Base-by-base conservation (phyloP, 1,284 basidiomycete species). In the Cryptococcus amylolentus region DNA sequence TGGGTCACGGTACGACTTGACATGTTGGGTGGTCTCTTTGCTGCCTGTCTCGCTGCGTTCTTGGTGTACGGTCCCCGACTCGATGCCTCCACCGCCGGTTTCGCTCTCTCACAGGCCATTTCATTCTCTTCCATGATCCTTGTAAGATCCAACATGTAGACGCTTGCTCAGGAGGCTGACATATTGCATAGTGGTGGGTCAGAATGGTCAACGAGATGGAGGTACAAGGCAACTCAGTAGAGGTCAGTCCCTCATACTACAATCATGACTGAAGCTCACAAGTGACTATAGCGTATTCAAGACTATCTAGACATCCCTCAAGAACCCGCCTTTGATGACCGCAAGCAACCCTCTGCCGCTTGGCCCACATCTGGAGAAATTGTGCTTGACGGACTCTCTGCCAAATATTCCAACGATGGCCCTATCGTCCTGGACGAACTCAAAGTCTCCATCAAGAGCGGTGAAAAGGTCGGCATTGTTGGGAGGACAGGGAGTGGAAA, bases 401-500 rank as follows among this genome's bases (percentile, higher is more conserved):
- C 79, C 20, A 68, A 70, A 53, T 80, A 78, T 58, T 63, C 71
- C 1, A 52, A 64, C 16, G 76, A 78, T 45, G 78, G 84, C 71
- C 61, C 80, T 67, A 63, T 65, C 4, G 83, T 86, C 0, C 76
- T 87, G 20, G 80, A 85, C 54, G 72, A 81, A 49, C 65, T 87
- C 20, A 80, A 81, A 13, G 82, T 87, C 67, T 71, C 78, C 50
- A 79, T 86, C 58, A 81, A 80, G 52, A 80, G 82, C 40, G 85
- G 86, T 26, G 82, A 86, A 63, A 80, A 84, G 42, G 78, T 87
- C 44, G 86, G 86, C 45, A 82, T 86, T 52, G 84, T 74, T 18
- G 87, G 88, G 20, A 80, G 88, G 37, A 89, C 88, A 0, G 88
- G 88, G 14, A 86, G 84, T 61, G 88, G 87, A 49, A 89, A 89